Evolutionary conservation across 192 early-diverging fungal species (phyloP).

Genomic region (Lunasporangiospora selenospora): DNA sequence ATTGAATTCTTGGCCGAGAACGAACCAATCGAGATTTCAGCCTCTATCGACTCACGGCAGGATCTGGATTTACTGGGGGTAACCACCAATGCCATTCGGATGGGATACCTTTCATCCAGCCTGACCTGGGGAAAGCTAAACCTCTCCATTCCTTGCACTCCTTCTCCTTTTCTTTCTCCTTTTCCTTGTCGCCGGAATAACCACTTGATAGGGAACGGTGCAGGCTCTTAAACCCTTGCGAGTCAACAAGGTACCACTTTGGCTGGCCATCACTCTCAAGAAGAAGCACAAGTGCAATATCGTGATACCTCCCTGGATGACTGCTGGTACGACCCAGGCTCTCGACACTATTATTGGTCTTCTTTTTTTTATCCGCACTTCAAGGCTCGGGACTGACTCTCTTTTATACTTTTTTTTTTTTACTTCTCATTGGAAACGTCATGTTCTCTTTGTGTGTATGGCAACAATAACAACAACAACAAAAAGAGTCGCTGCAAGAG

Average conservation of each 20-base stretch:
- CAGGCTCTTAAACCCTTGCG: constrained; percentile 86
- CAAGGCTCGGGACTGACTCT: too few relatives aligned
- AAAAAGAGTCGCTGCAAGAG: constrained; percentile 64
- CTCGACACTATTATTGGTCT: not conserved
- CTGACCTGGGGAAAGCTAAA: not conserved
- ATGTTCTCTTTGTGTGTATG: not conserved
- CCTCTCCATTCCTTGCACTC: not conserved
- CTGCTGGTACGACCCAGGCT: constrained; percentile 54
- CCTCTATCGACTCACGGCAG: constrained; percentile 68
- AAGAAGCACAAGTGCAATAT: constrained; percentile 84
- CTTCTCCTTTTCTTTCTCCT: not conserved
- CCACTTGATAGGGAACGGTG: constrained; percentile 63
- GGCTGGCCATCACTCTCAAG: constrained; percentile 88
- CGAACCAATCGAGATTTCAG: constrained; percentile 77
- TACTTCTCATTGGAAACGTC: not conserved
- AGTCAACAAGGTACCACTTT: constrained; percentile 78
- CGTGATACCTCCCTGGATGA: constrained; percentile 83
- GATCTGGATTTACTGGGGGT: constrained; percentile 79
- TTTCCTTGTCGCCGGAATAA: not conserved
- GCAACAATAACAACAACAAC: not conserved
- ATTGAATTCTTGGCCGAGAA: constrained; percentile 88
- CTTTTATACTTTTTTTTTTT: not conserved
- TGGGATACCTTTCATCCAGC: too few relatives aligned
- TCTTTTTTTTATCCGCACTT: not conserved
- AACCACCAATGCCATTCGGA: constrained; percentile 6